Conservation (phyloP, 2,329 filamentous ascomycete genomes). For the Zarea fungicola region DNA sequence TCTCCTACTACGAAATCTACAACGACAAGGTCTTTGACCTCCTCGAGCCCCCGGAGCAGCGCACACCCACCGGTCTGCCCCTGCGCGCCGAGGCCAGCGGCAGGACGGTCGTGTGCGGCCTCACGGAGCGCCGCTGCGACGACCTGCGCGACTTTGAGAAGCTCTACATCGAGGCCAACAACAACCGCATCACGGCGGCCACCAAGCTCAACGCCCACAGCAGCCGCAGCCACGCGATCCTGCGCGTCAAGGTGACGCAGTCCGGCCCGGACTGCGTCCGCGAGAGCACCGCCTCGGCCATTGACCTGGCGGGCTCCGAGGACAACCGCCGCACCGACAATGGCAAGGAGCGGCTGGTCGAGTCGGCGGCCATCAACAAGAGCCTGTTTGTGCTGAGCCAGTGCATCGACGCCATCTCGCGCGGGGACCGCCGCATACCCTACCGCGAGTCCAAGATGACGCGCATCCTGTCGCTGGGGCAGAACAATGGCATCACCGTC, state of each 20-base stretch:
- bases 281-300: constrained; percentile 84
- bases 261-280: constrained; percentile 61
- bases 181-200: constrained; percentile 80
- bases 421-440: constrained; percentile 71
- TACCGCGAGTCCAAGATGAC: constrained; percentile 98
- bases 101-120: constrained; percentile 79
- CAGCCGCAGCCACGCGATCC: constrained; percentile 81
- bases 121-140: constrained; percentile 76
- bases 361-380: constrained; percentile 97
- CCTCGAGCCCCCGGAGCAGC: constrained; percentile 82
- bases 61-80: constrained; percentile 72
- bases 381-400: constrained; percentile 90
- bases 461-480: constrained; percentile 81
- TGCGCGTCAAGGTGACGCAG: constrained; percentile 84
- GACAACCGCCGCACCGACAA: constrained; percentile 94
- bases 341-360: constrained; percentile 84
- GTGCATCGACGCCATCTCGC: constrained; percentile 89
- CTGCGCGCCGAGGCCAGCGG: constrained; percentile 81
- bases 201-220: constrained; percentile 93
- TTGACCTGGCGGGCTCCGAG: constrained; percentile 91
- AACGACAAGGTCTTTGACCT: constrained; percentile 93
- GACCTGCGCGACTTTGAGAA: constrained; percentile 86
- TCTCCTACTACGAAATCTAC: constrained; percentile 96
- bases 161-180: constrained; percentile 87
- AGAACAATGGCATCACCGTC: constrained; percentile 91